Base-by-base conservation (phyloP, 352 stramenopile species). In the Pythium vanterpoolii region DNA sequence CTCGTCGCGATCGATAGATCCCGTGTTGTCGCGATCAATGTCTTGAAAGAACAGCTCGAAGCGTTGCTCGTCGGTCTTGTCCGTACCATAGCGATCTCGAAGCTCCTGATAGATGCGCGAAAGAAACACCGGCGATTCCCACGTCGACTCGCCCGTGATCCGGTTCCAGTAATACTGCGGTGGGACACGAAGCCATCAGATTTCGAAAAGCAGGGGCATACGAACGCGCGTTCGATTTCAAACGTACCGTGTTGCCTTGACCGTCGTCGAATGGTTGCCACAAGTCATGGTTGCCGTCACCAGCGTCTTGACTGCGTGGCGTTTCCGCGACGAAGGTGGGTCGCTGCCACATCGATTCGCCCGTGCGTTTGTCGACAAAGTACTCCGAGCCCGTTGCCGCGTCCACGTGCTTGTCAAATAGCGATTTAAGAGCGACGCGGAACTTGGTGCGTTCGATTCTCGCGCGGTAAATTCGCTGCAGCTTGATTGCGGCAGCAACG, bases 131-230 rank as follows among this genome's bases (percentile, higher is more conserved):
- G 77, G 79, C 7, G 79, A 68, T 38, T 89, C 79, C 81, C 80
- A 89, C 1, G 69, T 76, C 9, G 80, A 86, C 51, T 89, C 78
- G 24, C 74, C 74, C 2, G 76, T 87, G n/a, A 65, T 33, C 31
- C 68, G 77, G 60, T 90, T 90, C 76, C 77, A 90, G 56, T 83
- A 90, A 26, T 87, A 89, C 80, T 90, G 14, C 21, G 11, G 28
- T 16, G 28, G 19, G n/a, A 55, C 28, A 49, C 21, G 3, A 31
- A 34, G 16, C 18, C 26, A 14, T 57, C 33, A 11, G 24, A 43
- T 30, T 34, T 14, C 33, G 27, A 40, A 11, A 14, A 18, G 19
- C 34, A 47, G 40, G 19, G 3, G 2, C 34, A 40, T 42, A 42
- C 14, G 34, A 42, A 42, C 18, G 19, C 18, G 34, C 14, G 14